Base-by-base conservation (phyloP, 2,329 filamentous ascomycete genomes). In the Leptographium radiaticola region DNA sequence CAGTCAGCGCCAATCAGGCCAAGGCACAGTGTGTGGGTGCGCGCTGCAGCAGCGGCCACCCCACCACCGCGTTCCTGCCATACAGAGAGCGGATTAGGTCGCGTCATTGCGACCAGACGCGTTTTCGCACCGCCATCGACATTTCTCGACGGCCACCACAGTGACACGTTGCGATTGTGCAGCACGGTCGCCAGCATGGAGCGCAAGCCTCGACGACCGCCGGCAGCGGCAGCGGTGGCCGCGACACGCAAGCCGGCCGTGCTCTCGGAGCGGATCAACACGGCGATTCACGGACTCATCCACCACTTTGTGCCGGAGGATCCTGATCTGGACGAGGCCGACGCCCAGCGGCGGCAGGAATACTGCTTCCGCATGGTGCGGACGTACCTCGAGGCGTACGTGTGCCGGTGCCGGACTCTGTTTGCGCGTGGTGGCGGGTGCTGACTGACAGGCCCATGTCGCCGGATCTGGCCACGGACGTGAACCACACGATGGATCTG, bases 401-500 rank as follows among this genome's bases (percentile, higher is more conserved):
- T 49, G 53, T 44, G 25, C 38, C 39, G 12, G 53, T 44, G 25
- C 36, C 39, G 6, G 13, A 9, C 39, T 30, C 8, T 16, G 31
- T 36, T 42, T 16, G 45, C 49, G 25, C 39, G 33, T 33, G 18
- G 33, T 30, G 25, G 4, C 11, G 31, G 20, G 33, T 7, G 33
- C 49, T 48, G 45, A 36, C 33, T 6, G 30, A 16, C 57, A 59
- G 55, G 45, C 58, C 47, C 55, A 77, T 74, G 58, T 73, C 74
- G 46, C 65, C 69, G 55, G 70, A 76, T 53, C 70, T 84, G 52
- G 76, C 79, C 34, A 77, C 84, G 56, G 86, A 90, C 65, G 84
- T 95, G 59, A 91, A 95, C 66, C 90, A 96, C 74, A 89, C 90
- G 53, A 88, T 88, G 34, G 89, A 96, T 66, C 72, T 95, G 62